phyloP scores from a whole-genome alignment of 495 filamentous ascomycete genomes.

The Xylaria venustula region DNA sequence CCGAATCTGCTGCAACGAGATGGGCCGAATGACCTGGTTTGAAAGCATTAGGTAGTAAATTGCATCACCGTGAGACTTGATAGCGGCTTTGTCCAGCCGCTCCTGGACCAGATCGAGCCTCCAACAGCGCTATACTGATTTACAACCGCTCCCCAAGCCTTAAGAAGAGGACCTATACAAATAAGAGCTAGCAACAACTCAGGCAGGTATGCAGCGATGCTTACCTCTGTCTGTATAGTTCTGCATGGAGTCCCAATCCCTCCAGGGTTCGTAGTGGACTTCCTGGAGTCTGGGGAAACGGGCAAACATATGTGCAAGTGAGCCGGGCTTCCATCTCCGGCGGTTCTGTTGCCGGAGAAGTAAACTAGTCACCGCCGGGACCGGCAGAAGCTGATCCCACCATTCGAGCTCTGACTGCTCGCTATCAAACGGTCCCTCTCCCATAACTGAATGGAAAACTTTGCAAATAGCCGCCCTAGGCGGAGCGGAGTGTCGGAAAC shows the following conservation, averaged over 20 bases:
- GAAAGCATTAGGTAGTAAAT: too few species aligned
- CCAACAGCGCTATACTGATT: too few species aligned
- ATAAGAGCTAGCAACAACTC: too few species aligned
- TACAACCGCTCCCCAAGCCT: too few species aligned
- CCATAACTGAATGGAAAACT: slow-evolving; percentile 25
- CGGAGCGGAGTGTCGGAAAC: slow-evolving; percentile 26
- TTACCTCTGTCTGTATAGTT: slow-evolving; percentile 25
- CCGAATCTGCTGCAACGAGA: too few species aligned
- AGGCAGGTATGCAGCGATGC: slow-evolving; percentile 14
- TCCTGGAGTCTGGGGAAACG: slow-evolving; percentile 34
- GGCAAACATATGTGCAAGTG: slow-evolving; percentile 31
- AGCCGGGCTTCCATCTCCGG: slow-evolving; percentile 30
- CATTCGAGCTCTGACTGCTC: slow-evolving; percentile 24
- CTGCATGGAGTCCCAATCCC: slow-evolving; percentile 26
- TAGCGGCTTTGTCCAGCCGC: too few species aligned
- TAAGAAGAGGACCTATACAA: too few species aligned
- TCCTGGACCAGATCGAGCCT: too few species aligned
- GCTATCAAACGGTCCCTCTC: slow-evolving; percentile 25
- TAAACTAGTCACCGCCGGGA: slow-evolving; percentile 31
- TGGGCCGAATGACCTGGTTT: too few species aligned
- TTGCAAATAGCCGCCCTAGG: slow-evolving; percentile 19
- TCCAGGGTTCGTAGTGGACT: slow-evolving; percentile 36
- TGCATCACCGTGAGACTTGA: too few species aligned
- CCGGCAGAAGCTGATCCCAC: slow-evolving; percentile 33
- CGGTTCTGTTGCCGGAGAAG: slow-evolving; percentile 36